Percentiles rank a stretch among this genome's conserved stretches.
Evolutionary conservation across 2,329 filamentous ascomycete genomes (phyloP).

Genomic region (Cladosporium sp.): DNA sequence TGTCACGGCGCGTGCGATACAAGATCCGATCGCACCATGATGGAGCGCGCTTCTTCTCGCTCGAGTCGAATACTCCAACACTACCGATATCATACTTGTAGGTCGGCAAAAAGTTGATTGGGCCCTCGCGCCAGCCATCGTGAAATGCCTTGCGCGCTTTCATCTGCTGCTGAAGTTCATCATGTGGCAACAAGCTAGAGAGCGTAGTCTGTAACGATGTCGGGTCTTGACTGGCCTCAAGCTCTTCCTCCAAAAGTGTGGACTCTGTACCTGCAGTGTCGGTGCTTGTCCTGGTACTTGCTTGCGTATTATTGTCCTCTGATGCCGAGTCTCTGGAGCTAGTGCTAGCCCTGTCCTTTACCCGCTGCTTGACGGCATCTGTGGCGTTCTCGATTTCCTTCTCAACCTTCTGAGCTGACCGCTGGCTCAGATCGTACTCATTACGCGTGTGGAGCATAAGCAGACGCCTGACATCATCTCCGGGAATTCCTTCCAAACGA

Average conservation of each 20-base stretch:
- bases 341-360: conserved; percentile 15
- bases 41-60: conserved; percentile 86
- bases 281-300: neutral
- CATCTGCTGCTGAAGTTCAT: conserved; percentile 76
- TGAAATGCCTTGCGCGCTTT: conserved; percentile 74
- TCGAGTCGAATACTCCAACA: conserved; percentile 86
- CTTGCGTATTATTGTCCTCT: neutral
- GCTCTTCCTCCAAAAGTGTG: conserved; percentile 23
- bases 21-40: conserved; percentile 97
- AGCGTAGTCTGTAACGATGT: conserved; percentile 84
- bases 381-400: conserved; percentile 29
- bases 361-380: conserved; percentile 20
- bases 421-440: conserved; percentile 60
- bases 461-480: conserved; percentile 81
- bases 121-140: conserved; percentile 87
- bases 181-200: conserved; percentile 80
- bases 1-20: conserved; percentile 72
- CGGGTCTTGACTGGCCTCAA: conserved; percentile 65
- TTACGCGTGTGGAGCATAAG: conserved; percentile 77
- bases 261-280: conserved; percentile 8
- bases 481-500: conserved; percentile 79
- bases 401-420: conserved; percentile 32
- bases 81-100: conserved; percentile 99
- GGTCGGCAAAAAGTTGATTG: conserved; percentile 83
- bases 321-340: conserved; percentile 8